These are phyloP conservation scores for Scedosporium dehoogii DNA, from an alignment of 2,329 filamentous ascomycete species.

Conservation along the genomic window DNA sequence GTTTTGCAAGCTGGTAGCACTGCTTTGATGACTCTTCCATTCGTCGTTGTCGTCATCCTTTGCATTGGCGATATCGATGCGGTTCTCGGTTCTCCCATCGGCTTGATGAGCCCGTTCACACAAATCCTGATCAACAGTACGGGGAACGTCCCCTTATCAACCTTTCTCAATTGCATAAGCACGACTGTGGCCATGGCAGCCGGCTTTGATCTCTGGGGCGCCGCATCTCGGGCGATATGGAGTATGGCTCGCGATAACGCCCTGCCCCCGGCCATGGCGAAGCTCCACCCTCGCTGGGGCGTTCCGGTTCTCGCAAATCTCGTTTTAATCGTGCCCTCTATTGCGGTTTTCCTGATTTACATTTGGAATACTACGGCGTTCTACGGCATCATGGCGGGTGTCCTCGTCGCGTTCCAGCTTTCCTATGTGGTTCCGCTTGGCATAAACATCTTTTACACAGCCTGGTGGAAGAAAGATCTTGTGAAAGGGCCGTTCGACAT, in stretches of 20 bases:
- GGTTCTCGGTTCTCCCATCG: neutral
- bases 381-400: conserved; percentile 9
- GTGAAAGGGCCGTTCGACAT: conserved; percentile 7
- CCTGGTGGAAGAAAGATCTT: conserved; percentile 2
- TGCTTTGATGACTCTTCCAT: neutral
- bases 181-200: conserved; percentile 5
- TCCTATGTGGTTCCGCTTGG: conserved; percentile 7
- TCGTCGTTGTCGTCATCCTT: neutral
- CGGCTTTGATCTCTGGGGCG: conserved; percentile 9
- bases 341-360: conserved; percentile 8
- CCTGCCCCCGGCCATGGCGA: conserved; percentile 6
- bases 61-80: neutral
- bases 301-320: conserved; percentile 7
- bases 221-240: conserved; percentile 9
- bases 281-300: conserved; percentile 5
- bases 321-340: conserved; percentile 5
- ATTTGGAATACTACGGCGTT: conserved; percentile 11
- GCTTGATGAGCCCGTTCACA: conserved; percentile 8
- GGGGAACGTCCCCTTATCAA: conserved; percentile 1
- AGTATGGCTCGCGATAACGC: conserved; percentile 9
- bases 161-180: conserved; percentile 7
- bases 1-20: neutral
- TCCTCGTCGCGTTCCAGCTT: conserved; percentile 8
- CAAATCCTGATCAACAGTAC: conserved; percentile 8
- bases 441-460: conserved; percentile 7